A percentile compares a stretch with the other conserved stretches of the same genome.
Conservation (phyloP, 768 basidiomycete genomes). For the Macrolepiota fuliginosa region DNA sequence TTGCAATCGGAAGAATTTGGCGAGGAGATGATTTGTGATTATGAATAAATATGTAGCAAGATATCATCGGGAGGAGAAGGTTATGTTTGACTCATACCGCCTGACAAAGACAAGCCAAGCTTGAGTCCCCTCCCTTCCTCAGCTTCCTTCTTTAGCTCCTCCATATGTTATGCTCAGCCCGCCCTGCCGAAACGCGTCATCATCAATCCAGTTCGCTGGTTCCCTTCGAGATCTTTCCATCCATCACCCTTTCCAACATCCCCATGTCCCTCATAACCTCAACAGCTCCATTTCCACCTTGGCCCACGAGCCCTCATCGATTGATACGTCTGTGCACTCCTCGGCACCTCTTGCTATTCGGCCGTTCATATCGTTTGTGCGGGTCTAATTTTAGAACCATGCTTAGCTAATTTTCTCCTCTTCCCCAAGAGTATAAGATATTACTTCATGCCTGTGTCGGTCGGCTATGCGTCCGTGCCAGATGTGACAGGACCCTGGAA, state of each 20-base stretch:
- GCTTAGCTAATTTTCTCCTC: neutral
- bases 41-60: neutral
- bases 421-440: neutral
- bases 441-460: too few species aligned
- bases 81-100: constrained; percentile 23
- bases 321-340: neutral
- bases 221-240: neutral
- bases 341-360: neutral
- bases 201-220: neutral
- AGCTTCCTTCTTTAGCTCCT: constrained; percentile 8
- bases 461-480: too few species aligned
- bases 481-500: too few species aligned
- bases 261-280: neutral
- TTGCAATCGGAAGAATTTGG: neutral
- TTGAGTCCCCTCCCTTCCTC: neutral
- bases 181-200: constrained; percentile 6
- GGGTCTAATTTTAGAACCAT: neutral
- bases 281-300: neutral
- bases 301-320: neutral
- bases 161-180: neutral
- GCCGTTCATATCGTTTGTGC: neutral
- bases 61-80: constrained; percentile 17
- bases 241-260: neutral
- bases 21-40: neutral
- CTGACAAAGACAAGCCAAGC: constrained; percentile 23